Evolutionary conservation across 164 flowering plant genomes (phyloP).

Genomic region (Magnolia officinalis): DNA sequence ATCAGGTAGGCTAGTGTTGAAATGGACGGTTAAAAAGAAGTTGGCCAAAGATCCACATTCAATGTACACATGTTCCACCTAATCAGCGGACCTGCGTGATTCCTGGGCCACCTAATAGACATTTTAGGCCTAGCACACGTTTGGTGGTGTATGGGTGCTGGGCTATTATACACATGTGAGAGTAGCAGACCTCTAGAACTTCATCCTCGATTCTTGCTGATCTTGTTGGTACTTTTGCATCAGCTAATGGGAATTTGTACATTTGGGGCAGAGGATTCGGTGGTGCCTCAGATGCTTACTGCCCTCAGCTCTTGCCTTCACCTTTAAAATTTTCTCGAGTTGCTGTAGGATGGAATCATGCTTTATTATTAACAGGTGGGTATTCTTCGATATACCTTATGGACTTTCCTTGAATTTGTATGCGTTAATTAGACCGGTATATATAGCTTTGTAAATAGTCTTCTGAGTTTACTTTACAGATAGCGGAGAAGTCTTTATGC

Average conservation of each 20-base stretch:
- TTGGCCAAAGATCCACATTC: no score
- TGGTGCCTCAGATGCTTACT: constrained; percentile 34
- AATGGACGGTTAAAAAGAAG: background rate
- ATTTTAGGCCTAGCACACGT: background rate
- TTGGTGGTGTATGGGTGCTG: background rate
- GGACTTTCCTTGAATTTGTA: background rate
- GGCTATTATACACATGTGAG: background rate
- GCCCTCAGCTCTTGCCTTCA: constrained; percentile 37
- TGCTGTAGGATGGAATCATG: constrained; percentile 93
- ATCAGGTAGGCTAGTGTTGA: background rate
- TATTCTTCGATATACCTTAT: background rate
- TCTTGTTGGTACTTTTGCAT: constrained; percentile 6
- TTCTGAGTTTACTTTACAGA: constrained; percentile 32
- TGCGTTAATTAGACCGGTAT: background rate
- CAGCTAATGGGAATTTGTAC: constrained; percentile 67
- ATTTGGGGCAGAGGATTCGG: constrained; percentile 86
- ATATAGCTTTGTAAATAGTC: background rate
- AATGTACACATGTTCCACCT: no score
- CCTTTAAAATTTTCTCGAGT: constrained; percentile 36
- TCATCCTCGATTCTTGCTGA: background rate
- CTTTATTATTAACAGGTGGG: constrained; percentile 57
- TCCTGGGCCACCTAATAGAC: background rate
- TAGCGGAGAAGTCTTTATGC: constrained; percentile 59
- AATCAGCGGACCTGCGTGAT: background rate
- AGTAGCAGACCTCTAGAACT: background rate